Evolutionary conservation across 73 alveolate species (phyloP).

Genomic region (Blepharisma japonicum): DNA sequence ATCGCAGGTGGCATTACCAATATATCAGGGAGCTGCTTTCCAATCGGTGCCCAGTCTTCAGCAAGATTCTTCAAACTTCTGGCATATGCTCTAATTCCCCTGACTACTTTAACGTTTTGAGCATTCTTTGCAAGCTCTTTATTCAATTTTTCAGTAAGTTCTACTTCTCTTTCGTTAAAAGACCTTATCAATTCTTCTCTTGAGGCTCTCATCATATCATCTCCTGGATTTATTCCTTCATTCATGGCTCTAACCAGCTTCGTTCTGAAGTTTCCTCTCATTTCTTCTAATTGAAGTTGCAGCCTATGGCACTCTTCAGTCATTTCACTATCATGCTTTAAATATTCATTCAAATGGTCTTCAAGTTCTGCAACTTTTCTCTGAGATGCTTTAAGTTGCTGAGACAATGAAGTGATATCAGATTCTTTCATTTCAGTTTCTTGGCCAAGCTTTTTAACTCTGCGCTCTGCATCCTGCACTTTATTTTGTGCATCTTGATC

Average conservation of each 20-base stretch:
- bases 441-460: constrained; percentile 48
- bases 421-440: constrained; percentile 72
- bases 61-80: constrained; percentile 90
- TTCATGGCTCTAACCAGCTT: constrained; percentile 71
- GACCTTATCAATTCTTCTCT: constrained; percentile 93
- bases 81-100: constrained; percentile 87
- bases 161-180: constrained; percentile 93
- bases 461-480: constrained; percentile 55
- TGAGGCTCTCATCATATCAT: constrained; percentile 47
- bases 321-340: constrained; percentile 73
- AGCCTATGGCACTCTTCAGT: constrained; percentile 80
- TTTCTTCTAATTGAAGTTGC: constrained; percentile 85
- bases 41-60: constrained; percentile 96
- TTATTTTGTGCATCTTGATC: constrained; percentile 46
- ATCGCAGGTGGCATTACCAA: constrained; percentile 89
- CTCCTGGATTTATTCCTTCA: constrained; percentile 65
- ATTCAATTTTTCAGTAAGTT: constrained; percentile 76
- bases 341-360: constrained; percentile 84
- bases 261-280: constrained; percentile 83
- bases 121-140: constrained; percentile 67
- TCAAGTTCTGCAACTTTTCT: constrained; percentile 92
- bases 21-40: constrained; percentile 94
- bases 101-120: constrained; percentile 2
- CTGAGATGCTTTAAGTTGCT: constrained; percentile 81
- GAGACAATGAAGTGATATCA: constrained; percentile 55